Percentiles rank a stretch among this genome's conserved stretches.
Evolutionary conservation across 83 land plant species (phyloP).

Genomic region (Picea mariana): DNA sequence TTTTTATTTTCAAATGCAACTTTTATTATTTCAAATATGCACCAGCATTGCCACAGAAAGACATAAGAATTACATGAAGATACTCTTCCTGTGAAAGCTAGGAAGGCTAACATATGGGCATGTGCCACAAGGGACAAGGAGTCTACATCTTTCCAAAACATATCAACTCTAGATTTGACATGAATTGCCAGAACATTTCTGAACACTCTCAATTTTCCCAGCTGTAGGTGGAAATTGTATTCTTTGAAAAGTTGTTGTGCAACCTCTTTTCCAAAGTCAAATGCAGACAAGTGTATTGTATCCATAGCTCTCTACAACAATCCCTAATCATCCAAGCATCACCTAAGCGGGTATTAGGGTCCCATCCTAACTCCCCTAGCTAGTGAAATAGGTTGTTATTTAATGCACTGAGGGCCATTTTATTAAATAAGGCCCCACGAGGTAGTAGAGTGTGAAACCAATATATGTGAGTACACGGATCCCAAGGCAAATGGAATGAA

Average conservation of each 20-base stretch:
- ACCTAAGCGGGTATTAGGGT: neutral
- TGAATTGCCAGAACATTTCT: neutral
- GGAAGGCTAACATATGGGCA: neutral
- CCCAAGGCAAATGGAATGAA: no score
- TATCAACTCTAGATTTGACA: neutral
- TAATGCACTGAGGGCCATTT: no score
- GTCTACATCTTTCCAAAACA: neutral
- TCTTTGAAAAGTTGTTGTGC: neutral
- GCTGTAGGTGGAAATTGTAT: neutral
- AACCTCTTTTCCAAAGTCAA: neutral
- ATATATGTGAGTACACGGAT: no score
- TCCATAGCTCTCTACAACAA: neutral
- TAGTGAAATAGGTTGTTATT: no score
- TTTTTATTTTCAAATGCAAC: no score
- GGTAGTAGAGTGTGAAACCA: no score
- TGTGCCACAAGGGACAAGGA: neutral
- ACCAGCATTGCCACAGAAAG: neutral
- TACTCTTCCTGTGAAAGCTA: neutral
- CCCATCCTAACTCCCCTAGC: neutral
- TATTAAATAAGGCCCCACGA: no score
- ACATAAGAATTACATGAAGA: neutral
- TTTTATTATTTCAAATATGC: neutral
- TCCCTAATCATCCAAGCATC: neutral
- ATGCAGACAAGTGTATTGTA: neutral
- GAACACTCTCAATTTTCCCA: neutral